phyloP scores from a whole-genome alignment of 2,329 filamentous ascomycete genomes.

The Colletotrichum australisinense region DNA sequence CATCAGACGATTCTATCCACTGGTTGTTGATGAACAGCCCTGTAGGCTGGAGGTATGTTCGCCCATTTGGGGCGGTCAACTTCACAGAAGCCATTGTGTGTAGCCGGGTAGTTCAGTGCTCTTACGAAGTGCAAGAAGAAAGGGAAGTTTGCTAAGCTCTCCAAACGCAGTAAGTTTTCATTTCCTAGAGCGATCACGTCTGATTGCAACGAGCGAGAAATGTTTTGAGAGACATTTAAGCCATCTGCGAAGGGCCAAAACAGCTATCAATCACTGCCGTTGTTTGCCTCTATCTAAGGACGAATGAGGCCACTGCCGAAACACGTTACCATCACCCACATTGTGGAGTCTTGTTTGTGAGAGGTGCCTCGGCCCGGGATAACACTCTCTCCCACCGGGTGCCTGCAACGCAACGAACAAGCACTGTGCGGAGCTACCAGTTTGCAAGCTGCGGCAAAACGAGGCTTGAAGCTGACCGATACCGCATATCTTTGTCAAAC shows the following conservation, averaged over 20 bases:
- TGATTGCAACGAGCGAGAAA: neutral
- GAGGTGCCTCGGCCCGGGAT: neutral
- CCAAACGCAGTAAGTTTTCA: neutral
- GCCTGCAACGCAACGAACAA: neutral
- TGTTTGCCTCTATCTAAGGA: neutral
- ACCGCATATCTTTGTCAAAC: neutral
- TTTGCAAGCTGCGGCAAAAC: neutral
- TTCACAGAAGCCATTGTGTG: neutral
- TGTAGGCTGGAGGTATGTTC: constrained; percentile 76
- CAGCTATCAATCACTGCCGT: neutral
- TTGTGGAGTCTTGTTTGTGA: neutral
- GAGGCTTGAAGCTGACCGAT: neutral
- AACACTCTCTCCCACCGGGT: neutral
- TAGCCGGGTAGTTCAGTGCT: neutral
- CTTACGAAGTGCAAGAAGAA: neutral
- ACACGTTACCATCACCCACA: neutral
- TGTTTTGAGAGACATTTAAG: neutral
- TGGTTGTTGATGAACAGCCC: constrained; percentile 90
- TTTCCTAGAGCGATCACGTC: neutral
- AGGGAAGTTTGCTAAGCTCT: neutral
- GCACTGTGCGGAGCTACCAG: neutral
- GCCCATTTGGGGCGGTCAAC: constrained; percentile 77
- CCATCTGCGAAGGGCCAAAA: neutral
- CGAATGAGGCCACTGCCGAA: neutral
- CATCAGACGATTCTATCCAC: constrained; percentile 75